Percentiles rank a stretch among this genome's conserved stretches.
Evolutionary conservation across 352 stramenopile species (phyloP).

Genomic region (Globisporangium spiculum): DNA sequence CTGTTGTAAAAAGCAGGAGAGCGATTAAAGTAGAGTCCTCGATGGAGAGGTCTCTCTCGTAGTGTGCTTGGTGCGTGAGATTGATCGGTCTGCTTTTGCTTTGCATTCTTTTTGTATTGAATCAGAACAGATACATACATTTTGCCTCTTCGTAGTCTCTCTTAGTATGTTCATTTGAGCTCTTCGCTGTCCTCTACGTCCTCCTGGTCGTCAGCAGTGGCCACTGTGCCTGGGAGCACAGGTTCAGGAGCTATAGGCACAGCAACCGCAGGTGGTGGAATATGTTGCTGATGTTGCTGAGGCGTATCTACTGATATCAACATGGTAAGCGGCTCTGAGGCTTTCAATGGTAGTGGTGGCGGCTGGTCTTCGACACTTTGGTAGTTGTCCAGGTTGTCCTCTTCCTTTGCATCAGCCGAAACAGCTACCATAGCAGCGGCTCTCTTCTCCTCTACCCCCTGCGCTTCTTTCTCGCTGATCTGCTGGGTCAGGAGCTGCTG

Average conservation of each 20-base stretch:
- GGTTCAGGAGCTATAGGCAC: neutral
- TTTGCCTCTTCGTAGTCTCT: slow-evolving; percentile 12
- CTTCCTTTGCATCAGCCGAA: neutral
- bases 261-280: neutral
- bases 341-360: neutral
- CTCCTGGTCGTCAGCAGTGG: slow-evolving; percentile 12
- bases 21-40: neutral
- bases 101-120: neutral
- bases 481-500: slow-evolving; percentile 34
- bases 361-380: neutral
- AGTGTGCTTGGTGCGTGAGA: neutral
- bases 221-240: slow-evolving; percentile 25
- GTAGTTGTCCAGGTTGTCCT: neutral
- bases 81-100: neutral
- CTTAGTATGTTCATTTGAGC: neutral
- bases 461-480: slow-evolving; percentile 20
- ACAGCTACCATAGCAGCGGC: neutral
- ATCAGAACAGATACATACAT: slow-evolving; percentile 2
- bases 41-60: neutral
- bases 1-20: slow-evolving; percentile 41
- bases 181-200: neutral
- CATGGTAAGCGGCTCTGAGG: neutral
- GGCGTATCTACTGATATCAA: neutral
- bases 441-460: neutral
- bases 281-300: neutral